These are phyloP conservation scores for Solidago caesia DNA, from an alignment of 129 eudicot species.

Conservation along the genomic window DNA sequence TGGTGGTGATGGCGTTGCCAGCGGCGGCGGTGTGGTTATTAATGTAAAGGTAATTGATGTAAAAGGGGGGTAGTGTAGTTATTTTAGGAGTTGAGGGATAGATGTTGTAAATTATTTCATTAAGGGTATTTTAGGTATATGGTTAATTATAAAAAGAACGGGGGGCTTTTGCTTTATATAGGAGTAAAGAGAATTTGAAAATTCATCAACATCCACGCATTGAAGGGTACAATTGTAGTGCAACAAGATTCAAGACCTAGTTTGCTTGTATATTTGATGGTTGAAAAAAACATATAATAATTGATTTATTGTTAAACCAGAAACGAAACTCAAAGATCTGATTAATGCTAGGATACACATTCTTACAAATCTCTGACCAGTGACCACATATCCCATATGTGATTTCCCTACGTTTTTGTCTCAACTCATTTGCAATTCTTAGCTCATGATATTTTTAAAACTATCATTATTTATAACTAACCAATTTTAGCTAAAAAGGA, in stretches of 20 bases:
- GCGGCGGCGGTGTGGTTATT: too few species aligned
- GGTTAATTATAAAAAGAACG: too few species aligned
- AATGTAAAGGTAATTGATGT: too few species aligned
- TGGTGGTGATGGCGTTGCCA: too few species aligned
- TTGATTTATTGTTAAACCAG: slow-evolving; percentile 1
- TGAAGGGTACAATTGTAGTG: too few species aligned
- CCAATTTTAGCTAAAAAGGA: not conserved
- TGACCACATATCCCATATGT: not conserved
- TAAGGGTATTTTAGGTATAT: too few species aligned
- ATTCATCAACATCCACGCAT: too few species aligned
- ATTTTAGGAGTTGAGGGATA: too few species aligned
- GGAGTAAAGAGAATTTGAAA: too few species aligned
- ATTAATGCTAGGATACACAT: not conserved
- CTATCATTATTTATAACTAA: not conserved
- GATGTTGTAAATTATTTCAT: too few species aligned
- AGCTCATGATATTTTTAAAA: not conserved
- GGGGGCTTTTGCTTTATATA: too few species aligned
- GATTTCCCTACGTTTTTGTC: not conserved
- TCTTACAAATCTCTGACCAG: not conserved
- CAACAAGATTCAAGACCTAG: slow-evolving; percentile 2
- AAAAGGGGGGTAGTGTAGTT: too few species aligned
- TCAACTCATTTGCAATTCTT: not conserved
- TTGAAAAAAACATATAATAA: slow-evolving; percentile 5
- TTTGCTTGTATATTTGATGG: slow-evolving; percentile 16
- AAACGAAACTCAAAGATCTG: not conserved